Evolutionary conservation across 257 asterid species (phyloP), one percentile per base, ranked within the genome.

Genomic region (Jacaranda copaia): DNA sequence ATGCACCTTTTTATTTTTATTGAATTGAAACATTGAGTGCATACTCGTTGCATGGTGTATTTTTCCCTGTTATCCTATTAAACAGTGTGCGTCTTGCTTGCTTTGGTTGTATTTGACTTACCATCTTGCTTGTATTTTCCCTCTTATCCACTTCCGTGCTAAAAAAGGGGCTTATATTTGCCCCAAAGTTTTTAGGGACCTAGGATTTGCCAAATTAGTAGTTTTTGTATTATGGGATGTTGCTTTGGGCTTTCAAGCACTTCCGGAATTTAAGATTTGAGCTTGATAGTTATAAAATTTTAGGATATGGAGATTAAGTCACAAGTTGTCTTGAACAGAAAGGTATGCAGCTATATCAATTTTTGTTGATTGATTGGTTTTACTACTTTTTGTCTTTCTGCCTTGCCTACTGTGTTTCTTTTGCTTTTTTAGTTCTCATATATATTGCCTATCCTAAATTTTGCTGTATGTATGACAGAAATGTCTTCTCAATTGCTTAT

Each of bases 401-500:
- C 14, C 38, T 58, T 14, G 5, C 2, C 16, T 43, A 10, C n/a
- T 40, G 0, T 9, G 5, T 18, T 57, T 6, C 51, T 8, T 42
- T n/a, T 71, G 19, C 39, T 20, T 7, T 9, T 8, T 52, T 15
- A 32, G 25, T 38, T 71, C 10, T 4, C 13, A 14, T 36, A 49
- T 70, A 53, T 52, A 52, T 36, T 55, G 38, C 42, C 15, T 25
- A 5, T 69, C 40, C 20, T 46, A 18, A 69, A 49, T 53, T 43
- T 5, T 57, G 19, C 55, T 8, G 13, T 32, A 8, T 68, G 45
- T 68, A 5, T 4, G 20, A 9, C 51, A 5, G 48, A n/a, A 35
- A 11, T 58, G 20, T 73, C 69, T 45, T 73, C 25, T 53, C 25
- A 51, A 9, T 35, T 65, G 18, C 36, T 60, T 49, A 45, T 60